Evolutionary conservation across 2,329 filamentous ascomycete species (phyloP).

Genomic region (Ambrosiella beaveri): DNA sequence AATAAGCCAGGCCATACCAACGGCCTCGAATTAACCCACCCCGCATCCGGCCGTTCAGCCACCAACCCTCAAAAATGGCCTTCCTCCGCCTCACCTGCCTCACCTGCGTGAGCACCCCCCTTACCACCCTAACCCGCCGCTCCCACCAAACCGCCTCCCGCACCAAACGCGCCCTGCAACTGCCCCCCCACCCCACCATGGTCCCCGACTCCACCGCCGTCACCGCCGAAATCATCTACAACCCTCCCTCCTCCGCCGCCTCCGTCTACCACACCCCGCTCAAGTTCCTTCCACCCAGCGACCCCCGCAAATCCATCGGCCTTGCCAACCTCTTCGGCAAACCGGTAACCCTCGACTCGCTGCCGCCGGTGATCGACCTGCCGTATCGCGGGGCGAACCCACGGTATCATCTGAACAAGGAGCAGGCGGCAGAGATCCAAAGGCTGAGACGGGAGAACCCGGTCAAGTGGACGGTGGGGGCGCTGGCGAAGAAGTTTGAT

Average conservation of each 20-base stretch:
- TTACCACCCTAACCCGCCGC: conserved; percentile 18
- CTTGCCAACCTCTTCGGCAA: conserved; percentile 26
- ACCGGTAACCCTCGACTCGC: conserved; percentile 12
- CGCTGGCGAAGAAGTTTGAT: conserved; percentile 35
- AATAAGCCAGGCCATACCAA: background rate
- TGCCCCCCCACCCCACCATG: conserved; percentile 45
- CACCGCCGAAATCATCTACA: conserved; percentile 33
- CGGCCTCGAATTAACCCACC: background rate
- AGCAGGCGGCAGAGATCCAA: conserved; percentile 44
- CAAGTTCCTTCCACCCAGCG: conserved; percentile 43
- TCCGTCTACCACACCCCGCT: conserved; percentile 49
- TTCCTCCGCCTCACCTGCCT: conserved; percentile 22
- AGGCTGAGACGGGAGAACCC: conserved; percentile 36
- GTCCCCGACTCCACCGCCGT: conserved; percentile 22
- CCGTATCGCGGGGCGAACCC: conserved; percentile 18
- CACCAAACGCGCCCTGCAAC: conserved; percentile 39
- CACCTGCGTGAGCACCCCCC: conserved; percentile 16
- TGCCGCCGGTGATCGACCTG: conserved; percentile 14
- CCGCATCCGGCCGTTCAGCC: background rate
- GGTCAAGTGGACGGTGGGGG: conserved; percentile 34
- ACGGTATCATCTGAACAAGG: conserved; percentile 34
- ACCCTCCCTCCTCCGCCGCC: conserved; percentile 35
- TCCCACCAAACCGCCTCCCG: conserved; percentile 35
- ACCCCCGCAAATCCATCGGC: conserved; percentile 35
- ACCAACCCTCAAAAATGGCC: conserved; percentile 19